phyloP scores from a whole-genome alignment of 2,329 filamentous ascomycete genomes.

The Ceratocystis lukuohia region DNA sequence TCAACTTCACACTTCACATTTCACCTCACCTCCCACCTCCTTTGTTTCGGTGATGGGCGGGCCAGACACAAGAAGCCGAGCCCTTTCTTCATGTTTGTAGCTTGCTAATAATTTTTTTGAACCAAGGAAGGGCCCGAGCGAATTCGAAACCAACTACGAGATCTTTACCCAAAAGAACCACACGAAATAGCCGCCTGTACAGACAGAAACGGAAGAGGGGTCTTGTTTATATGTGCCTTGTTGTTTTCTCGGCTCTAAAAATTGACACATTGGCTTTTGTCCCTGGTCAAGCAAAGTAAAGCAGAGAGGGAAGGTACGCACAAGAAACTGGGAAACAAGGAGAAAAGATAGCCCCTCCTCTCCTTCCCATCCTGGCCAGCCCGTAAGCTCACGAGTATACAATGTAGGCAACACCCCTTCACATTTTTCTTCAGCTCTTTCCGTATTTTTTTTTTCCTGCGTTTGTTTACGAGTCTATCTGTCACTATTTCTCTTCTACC shows the following conservation, averaged over 20 bases:
- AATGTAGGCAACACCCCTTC: slow-evolving; percentile 1
- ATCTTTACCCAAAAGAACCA: slow-evolving; percentile 6
- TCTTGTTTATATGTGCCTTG: neutral
- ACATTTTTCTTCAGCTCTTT: neutral
- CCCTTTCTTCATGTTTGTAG: neutral
- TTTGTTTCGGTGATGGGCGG: slow-evolving; percentile 4
- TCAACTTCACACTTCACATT: neutral
- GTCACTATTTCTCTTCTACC: neutral
- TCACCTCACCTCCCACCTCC: neutral
- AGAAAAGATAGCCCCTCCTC: slow-evolving; percentile 3
- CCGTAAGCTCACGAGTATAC: neutral
- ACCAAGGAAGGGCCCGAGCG: slow-evolving; percentile 5
- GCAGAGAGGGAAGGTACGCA: too few relatives aligned
- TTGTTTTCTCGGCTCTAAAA: neutral
- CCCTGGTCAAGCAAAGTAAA: neutral
- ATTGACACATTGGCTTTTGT: slow-evolving; percentile 1
- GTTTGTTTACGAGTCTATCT: neutral
- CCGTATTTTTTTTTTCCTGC: neutral
- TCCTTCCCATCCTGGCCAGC: neutral
- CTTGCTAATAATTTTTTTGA: neutral
- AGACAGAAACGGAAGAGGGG: neutral
- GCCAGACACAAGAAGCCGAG: neutral
- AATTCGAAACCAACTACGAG: slow-evolving; percentile 9
- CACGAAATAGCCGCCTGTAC: neutral
- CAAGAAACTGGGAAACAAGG: too few relatives aligned